Conservation (phyloP, 2,329 filamentous ascomycete genomes). For the Sphaceloma murrayae region DNA sequence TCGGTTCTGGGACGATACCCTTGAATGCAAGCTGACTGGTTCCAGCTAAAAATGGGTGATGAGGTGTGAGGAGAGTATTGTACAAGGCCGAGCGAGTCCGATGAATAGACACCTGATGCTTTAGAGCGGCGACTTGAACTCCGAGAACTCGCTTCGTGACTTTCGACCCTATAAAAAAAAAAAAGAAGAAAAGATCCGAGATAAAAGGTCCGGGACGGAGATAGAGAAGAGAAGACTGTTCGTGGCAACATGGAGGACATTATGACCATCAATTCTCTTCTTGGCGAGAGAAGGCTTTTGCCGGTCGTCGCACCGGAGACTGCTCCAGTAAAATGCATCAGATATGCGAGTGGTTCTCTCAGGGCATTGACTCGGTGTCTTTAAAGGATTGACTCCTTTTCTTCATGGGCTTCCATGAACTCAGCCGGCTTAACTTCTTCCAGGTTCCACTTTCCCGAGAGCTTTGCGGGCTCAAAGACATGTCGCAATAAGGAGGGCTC, state of each 20-base stretch:
- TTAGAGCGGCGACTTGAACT: slow-evolving; percentile 4
- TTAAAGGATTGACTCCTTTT: slow-evolving; percentile 26
- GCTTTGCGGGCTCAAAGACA: slow-evolving; percentile 18
- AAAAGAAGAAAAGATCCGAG: not conserved
- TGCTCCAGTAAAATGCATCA: slow-evolving; percentile 8
- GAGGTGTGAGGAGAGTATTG: no score
- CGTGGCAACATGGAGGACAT: slow-evolving; percentile 14
- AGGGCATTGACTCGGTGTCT: slow-evolving; percentile 15
- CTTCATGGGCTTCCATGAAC: slow-evolving; percentile 29
- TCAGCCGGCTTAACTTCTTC: slow-evolving; percentile 32
- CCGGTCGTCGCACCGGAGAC: not conserved
- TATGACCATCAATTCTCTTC: slow-evolving; percentile 11
- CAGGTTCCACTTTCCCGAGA: slow-evolving; percentile 30
- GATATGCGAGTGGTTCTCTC: not conserved
- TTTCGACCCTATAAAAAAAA: no score
- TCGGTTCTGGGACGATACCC: no score
- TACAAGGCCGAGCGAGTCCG: no score
- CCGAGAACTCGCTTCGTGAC: slow-evolving; percentile 13
- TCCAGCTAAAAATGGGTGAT: not conserved
- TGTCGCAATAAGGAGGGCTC: slow-evolving; percentile 49
- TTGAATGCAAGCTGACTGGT: no score
- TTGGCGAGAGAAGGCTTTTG: slow-evolving; percentile 1
- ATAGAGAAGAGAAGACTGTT: slow-evolving; percentile 6
- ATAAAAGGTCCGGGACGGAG: not conserved
- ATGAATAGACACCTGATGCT: no score